Base-by-base conservation (phyloP, 495 filamentous ascomycete species). In the Rhypophila decipiens region DNA sequence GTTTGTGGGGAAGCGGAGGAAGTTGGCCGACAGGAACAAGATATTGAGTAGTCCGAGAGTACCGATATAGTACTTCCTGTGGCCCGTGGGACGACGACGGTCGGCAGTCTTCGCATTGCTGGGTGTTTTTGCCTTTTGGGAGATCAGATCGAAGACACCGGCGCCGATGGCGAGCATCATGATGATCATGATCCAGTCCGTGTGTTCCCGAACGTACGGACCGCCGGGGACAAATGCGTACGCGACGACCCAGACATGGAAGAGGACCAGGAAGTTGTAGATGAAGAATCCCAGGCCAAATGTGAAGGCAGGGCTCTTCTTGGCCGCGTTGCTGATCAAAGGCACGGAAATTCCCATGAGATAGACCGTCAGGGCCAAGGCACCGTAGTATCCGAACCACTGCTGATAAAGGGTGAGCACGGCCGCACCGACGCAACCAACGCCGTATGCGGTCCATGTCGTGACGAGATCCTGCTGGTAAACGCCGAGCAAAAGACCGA, bases 151-250 rank as follows among this genome's bases (percentile, higher is more conserved):
- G 69, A 89, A 95, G 17, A 97, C 81, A 54, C 94, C 94, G 39
- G 80, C 82, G 44, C 87, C 91, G 50, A 97, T 84, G 52, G 81
- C 68, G 9, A 95, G 63, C 86, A 97, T 95, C 55, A 72, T 94
- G 10, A 77, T 77, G 2, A 78, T 76, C 88, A 96, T 90, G 53
- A 99, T 73, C 84, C 89, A 95, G 63, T 97, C 94, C 19, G 90
- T 99, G 56, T 84, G 90, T 61, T 99, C 94, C 19, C 94, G 84
- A 38, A 97, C 84, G 1, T 96, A 73, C 2, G 89, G 90, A 22
- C 93, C 94, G 35, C 94, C 94, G 13, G 93, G 94, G n/a, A 99
- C 94, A 59, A 99, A 99, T 41, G 94, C 94, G 55, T 99, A 99
- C 5, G 94, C 94, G 18, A 99, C 94, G 42, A 95, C 86, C 94